A percentile compares a stretch with the other conserved stretches of the same genome.
Conservation (phyloP, 2,329 filamentous ascomycete species). For the Myriangium duriaei region DNA sequence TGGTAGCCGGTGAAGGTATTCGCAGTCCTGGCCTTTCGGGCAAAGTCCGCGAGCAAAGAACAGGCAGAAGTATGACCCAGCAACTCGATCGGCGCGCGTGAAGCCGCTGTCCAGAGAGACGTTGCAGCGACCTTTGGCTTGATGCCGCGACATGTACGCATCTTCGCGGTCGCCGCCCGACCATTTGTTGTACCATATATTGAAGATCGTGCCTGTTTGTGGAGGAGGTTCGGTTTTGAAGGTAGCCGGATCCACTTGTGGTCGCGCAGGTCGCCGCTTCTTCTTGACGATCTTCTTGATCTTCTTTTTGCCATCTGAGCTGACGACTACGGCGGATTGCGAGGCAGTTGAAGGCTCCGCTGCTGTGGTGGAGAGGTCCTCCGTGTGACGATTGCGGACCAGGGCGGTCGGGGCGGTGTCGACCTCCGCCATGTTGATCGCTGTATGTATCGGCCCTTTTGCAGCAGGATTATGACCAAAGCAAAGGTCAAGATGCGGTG, state of each 20-base stretch:
- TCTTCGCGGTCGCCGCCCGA: conserved; percentile 88
- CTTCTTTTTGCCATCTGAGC: conserved; percentile 42
- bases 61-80: conserved; percentile 76
- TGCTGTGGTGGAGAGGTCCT: background rate
- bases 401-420: background rate
- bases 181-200: conserved; percentile 99
- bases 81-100: conserved; percentile 36
- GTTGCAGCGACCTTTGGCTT: conserved; percentile 77
- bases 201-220: conserved; percentile 91
- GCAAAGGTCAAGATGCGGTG: too few species aligned
- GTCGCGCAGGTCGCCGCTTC: conserved; percentile 78
- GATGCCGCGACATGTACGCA: conserved; percentile 71
- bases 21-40: conserved; percentile 82
- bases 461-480: too few species aligned
- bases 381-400: background rate
- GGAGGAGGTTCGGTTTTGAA: conserved; percentile 76
- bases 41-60: conserved; percentile 76
- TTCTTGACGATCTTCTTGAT: conserved; percentile 86
- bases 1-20: conserved; percentile 83
- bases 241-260: conserved; percentile 76
- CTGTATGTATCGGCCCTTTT: too few species aligned
- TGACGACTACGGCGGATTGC: conserved; percentile 14
- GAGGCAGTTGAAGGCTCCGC: conserved; percentile 1
- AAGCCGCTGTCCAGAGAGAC: conserved; percentile 52
- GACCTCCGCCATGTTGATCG: conserved; percentile 4